A percentile compares a stretch with the other conserved stretches of the same genome.
These are phyloP conservation scores for Neofusicoccum ribis DNA, from an alignment of 2,329 filamentous ascomycete genomes.

Conservation along the genomic window DNA sequence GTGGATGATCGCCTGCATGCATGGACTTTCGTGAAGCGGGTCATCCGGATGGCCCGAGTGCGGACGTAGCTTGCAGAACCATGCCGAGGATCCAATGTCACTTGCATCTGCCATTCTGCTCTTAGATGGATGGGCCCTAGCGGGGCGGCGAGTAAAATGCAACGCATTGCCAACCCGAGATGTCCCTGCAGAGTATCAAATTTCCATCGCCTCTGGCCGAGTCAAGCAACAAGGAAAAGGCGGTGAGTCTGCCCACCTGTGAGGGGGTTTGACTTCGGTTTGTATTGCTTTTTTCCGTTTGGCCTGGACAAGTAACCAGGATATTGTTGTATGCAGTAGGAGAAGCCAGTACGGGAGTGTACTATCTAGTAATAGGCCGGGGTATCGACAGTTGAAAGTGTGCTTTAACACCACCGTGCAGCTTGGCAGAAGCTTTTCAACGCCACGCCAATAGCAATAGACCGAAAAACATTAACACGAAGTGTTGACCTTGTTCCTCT, in stretches of 20 bases:
- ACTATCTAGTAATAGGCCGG: background rate
- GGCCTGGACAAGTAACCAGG: too few species aligned
- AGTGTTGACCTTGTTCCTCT: background rate
- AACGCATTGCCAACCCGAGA: background rate
- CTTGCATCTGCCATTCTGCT: background rate
- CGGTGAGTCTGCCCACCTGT: too few species aligned
- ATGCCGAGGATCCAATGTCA: background rate
- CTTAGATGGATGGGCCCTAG: background rate
- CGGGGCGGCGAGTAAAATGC: background rate
- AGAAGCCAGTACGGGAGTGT: background rate
- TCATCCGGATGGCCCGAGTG: background rate
- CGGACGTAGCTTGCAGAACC: background rate
- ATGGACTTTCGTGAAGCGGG: background rate
- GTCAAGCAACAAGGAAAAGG: too few species aligned
- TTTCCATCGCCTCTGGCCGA: background rate
- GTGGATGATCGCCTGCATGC: background rate
- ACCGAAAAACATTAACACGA: background rate
- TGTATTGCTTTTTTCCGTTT: background rate
- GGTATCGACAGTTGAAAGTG: constrained; percentile 3
- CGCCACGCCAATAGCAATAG: background rate
- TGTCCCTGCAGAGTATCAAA: background rate
- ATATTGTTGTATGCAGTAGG: background rate
- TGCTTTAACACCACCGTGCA: background rate
- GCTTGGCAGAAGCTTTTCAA: background rate
- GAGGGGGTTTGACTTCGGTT: background rate